Percentiles rank a stretch among this genome's conserved stretches.
phyloP scores from a whole-genome alignment of 2,329 filamentous ascomycete species.

The Sclerotinia subarctica region DNA sequence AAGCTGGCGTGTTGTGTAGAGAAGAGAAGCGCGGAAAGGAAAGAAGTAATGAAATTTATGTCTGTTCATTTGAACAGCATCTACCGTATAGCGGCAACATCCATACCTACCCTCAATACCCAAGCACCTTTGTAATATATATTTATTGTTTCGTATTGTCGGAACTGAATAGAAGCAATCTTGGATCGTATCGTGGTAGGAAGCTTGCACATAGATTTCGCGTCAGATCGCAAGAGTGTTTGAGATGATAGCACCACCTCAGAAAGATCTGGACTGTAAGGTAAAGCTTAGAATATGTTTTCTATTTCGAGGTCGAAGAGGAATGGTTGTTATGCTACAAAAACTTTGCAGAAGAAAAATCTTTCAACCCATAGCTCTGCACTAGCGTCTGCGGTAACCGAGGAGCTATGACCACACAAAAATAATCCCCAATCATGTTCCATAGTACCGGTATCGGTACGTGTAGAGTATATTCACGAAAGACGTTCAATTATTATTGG shows the following conservation, averaged over 20 bases:
- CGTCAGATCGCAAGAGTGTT: neutral
- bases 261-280: neutral
- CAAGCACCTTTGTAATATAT: neutral
- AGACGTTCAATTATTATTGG: neutral
- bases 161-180: neutral
- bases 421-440: neutral
- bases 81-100: neutral
- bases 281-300: neutral
- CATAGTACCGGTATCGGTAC: too few species aligned
- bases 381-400: slow-evolving; percentile 11
- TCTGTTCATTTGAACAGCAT: neutral
- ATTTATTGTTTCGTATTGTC: neutral
- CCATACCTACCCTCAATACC: neutral
- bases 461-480: neutral
- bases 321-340: neutral
- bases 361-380: neutral
- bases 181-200: neutral
- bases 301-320: neutral
- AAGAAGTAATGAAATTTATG: neutral
- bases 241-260: neutral
- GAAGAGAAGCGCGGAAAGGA: neutral
- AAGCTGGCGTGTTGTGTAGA: slow-evolving; percentile 22
- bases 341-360: neutral
- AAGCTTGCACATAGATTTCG: neutral
- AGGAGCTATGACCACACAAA: slow-evolving; percentile 8